Percentiles rank a stretch among this genome's conserved stretches.
These are phyloP conservation scores for Neopestalotiopsis sp. DNA, from an alignment of 2,329 filamentous ascomycete genomes.

Conservation along the genomic window DNA sequence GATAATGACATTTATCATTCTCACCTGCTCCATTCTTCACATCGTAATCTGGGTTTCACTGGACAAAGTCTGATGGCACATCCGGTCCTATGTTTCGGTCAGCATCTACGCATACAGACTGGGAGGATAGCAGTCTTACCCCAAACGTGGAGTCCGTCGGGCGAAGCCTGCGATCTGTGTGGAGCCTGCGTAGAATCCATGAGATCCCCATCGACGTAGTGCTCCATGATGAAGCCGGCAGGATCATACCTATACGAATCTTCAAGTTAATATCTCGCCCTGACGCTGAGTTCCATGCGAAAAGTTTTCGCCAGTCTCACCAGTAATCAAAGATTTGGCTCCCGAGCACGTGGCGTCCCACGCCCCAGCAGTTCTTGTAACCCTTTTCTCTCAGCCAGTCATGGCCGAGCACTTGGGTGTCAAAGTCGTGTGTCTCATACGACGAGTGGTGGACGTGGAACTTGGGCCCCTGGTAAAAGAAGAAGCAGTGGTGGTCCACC, in stretches of 20 bases:
- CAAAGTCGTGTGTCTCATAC: constrained; percentile 75
- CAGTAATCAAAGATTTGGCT: constrained; percentile 77
- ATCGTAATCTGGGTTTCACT: neutral
- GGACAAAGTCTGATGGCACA: constrained; percentile 32
- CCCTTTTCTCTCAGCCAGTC: constrained; percentile 68
- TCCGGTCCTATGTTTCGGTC: constrained; percentile 20
- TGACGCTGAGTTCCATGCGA: too few relatives aligned
- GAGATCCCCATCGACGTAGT: constrained; percentile 74
- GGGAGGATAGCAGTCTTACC: constrained; percentile 34
- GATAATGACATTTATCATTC: neutral
- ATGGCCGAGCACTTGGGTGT: constrained; percentile 72
- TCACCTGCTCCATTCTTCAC: neutral
- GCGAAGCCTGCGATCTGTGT: constrained; percentile 43
- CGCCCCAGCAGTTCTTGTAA: constrained; percentile 71
- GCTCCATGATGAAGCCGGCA: constrained; percentile 67
- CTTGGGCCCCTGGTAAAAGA: constrained; percentile 49
- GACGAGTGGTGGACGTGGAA: constrained; percentile 69
- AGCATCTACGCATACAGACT: constrained; percentile 18
- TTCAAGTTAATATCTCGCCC: neutral
- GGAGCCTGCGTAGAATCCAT: constrained; percentile 59
- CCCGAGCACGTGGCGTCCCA: constrained; percentile 72
- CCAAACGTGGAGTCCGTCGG: constrained; percentile 52
- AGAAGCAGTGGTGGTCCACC: constrained; percentile 58
- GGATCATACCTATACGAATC: constrained; percentile 59
- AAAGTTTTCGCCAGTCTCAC: constrained; percentile 37